phyloP scores from a whole-genome alignment of 164 flowering plant genomes.

The Piper longum region DNA sequence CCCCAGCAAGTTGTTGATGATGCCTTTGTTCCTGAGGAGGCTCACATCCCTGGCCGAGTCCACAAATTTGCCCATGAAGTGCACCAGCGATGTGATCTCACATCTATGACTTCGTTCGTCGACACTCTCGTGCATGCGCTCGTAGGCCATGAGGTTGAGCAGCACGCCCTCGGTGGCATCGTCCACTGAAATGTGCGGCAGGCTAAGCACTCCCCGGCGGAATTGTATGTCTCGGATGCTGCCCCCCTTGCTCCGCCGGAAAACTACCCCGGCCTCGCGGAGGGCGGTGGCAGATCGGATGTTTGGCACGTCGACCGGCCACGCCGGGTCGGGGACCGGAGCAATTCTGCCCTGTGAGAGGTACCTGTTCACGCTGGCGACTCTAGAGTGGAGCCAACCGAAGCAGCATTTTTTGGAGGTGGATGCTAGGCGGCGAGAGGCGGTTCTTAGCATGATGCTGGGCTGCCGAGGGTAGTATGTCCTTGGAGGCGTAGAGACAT shows the following conservation, averaged over 20 bases:
- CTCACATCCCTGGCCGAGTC: conserved; percentile 8
- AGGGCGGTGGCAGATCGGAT: conserved; percentile 5
- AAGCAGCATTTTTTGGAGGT: neutral
- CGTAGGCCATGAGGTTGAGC: conserved; percentile 9
- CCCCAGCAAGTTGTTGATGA: conserved; percentile 3
- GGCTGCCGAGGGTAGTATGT: neutral
- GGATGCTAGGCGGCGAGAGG: neutral
- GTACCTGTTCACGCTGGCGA: neutral
- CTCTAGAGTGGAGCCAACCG: neutral
- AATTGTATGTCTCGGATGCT: conserved; percentile 5
- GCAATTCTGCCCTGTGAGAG: neutral
- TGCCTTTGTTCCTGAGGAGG: conserved; percentile 1
- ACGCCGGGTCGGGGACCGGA: neutral
- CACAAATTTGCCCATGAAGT: conserved; percentile 8
- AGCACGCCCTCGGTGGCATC: conserved; percentile 4
- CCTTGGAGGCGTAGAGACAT: neutral
- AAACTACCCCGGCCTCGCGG: conserved; percentile 3
- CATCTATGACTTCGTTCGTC: neutral
- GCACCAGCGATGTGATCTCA: conserved; percentile 7
- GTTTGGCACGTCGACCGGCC: too few species aligned
- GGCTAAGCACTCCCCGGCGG: neutral
- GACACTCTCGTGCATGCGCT: conserved; percentile 1
- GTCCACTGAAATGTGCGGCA: conserved; percentile 6
- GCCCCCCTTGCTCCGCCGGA: neutral
- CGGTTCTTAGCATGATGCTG: neutral